Evolutionary conservation across 1,284 basidiomycete genomes (phyloP), one percentile per base, ranked within the genome.

Genomic region (Ganoderma multipileum): DNA sequence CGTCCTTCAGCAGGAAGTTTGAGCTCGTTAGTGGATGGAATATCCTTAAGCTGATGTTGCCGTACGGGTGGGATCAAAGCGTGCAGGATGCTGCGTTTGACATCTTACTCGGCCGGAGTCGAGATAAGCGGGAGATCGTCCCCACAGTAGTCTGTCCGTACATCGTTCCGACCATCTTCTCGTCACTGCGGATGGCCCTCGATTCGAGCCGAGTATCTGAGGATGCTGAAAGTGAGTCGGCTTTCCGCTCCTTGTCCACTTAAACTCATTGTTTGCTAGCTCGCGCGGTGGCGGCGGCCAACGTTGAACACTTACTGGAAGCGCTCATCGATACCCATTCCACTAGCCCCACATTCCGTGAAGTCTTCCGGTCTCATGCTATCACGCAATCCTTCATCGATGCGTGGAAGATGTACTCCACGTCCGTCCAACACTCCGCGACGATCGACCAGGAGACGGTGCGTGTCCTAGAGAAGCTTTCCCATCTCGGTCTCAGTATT

Each of bases 11-110:
- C 65, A 83, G 89, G 66, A 93, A 91, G 75, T 93, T 94, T 69
- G 93, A 94, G 75, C 81, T 93, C 0, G 87, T 91, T 20, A 89
- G 87, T 69, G 93, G 93, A 20, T 95, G 93, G 93, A 88, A 83
- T 63, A 82, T 89, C 5, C 75, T 94, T 41, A 91, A 87, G 76
- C 85, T 83, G 12, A 84, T 90, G 23, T 73, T 94, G n/a, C 91
- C 92, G 0, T 77, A 80, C 39, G 86, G 86, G 23, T 94, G 93
- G 93, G 85, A 91, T 73, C 76, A 81, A 6, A 82, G 76, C 26
- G 88, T 94, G n/a, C 89, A 92, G 64, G 81, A 83, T 26, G 87
- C 87, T 38, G 87, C 87, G 6, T 89, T 93, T 72, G 87, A 91
- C 71, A 76, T 94, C 2, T 79, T 94, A 11, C 77, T 91, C n/a